These are phyloP conservation scores for Hanseniaspora uvarum DNA, from an alignment of 1,139 yeast genomes.

Conservation along the genomic window DNA sequence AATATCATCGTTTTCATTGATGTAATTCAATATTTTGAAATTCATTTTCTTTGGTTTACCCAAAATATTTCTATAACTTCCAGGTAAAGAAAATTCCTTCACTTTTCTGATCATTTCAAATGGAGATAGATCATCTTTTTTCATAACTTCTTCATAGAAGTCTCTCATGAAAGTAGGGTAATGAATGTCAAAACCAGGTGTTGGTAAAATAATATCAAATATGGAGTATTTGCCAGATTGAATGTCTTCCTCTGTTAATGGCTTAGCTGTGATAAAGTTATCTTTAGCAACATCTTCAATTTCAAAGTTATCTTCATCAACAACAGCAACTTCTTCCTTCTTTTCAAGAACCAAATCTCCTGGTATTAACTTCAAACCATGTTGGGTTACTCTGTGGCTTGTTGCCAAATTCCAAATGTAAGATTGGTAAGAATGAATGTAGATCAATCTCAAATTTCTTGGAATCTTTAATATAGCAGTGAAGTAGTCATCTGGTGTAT, in stretches of 20 bases:
- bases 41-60: conserved; percentile 57
- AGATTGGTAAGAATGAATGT: conserved; percentile 95
- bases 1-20: conserved; percentile 54
- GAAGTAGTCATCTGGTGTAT: conserved; percentile 46
- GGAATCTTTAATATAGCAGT: conserved; percentile 87
- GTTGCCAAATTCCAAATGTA: conserved; percentile 88
- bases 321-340: conserved; percentile 29
- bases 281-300: conserved; percentile 30
- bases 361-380: conserved; percentile 57
- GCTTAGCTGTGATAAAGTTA: conserved; percentile 49
- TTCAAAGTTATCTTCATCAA: conserved; percentile 57
- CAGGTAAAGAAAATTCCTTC: conserved; percentile 82
- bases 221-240: conserved; percentile 51
- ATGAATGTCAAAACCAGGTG: conserved; percentile 83
- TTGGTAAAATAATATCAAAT: conserved; percentile 78
- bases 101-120: conserved; percentile 72
- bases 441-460: conserved; percentile 83
- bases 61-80: conserved; percentile 74
- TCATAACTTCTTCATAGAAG: conserved; percentile 66
- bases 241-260: conserved; percentile 65
- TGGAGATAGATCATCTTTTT: conserved; percentile 72
- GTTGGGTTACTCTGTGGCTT: conserved; percentile 60
- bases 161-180: conserved; percentile 63
- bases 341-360: conserved; percentile 71
- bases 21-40: conserved; percentile 54